Evolutionary conservation across 2,329 filamentous ascomycete species (phyloP).

Genomic region (Gaeumannomyces tritici): DNA sequence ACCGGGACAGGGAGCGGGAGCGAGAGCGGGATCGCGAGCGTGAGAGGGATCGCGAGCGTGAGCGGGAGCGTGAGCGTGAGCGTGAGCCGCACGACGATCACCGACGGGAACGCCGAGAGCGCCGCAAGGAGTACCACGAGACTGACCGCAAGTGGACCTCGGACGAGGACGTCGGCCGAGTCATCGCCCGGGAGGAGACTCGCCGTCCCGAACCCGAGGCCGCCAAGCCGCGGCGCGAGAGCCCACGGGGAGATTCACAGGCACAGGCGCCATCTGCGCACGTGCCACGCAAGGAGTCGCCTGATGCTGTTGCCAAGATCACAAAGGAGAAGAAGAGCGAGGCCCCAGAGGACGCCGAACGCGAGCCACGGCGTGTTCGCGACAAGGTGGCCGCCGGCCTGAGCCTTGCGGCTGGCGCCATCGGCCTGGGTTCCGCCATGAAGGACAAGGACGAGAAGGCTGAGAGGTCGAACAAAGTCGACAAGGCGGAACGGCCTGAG

Average conservation of each 20-base stretch:
- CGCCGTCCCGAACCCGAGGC: constrained; percentile 3
- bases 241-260: constrained; percentile 6
- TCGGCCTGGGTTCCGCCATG: constrained; percentile 28
- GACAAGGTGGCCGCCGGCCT: constrained; percentile 39
- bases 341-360: constrained; percentile 8
- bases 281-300: background rate
- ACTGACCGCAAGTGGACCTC: constrained; percentile 12
- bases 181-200: constrained; percentile 6
- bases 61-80: background rate
- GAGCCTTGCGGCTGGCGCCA: constrained; percentile 36
- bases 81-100: constrained; percentile 2
- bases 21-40: background rate
- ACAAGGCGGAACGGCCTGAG: constrained; percentile 19
- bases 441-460: constrained; percentile 24
- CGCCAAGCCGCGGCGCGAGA: background rate
- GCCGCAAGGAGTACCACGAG: constrained; percentile 12
- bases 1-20: too few relatives aligned
- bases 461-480: constrained; percentile 9
- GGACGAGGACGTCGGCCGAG: constrained; percentile 17
- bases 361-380: constrained; percentile 28
- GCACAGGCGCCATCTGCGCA: background rate
- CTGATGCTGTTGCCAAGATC: constrained; percentile 2
- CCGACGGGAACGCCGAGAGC: constrained; percentile 12
- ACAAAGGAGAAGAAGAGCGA: constrained; percentile 15
- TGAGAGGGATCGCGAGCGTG: constrained; percentile 3